phyloP scores from a whole-genome alignment of 345 rosid species.

The Pistacia integerrima region DNA sequence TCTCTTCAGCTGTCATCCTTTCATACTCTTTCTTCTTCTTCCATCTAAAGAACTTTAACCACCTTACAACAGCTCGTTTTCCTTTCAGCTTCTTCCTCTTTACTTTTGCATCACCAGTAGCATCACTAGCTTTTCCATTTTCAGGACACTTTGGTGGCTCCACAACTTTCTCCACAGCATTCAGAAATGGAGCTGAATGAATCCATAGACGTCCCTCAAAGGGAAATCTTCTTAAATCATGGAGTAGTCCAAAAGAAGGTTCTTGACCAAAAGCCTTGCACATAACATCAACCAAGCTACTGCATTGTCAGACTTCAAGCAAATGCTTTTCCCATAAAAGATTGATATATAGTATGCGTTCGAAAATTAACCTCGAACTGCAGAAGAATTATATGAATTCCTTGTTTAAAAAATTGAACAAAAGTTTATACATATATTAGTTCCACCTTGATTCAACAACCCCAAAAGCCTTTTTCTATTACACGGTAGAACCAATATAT shows the following conservation, averaged over 20 bases:
- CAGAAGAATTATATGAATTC: not conserved
- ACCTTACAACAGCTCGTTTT: conserved; percentile 84
- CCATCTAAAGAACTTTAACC: conserved; percentile 89
- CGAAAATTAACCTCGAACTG: not conserved
- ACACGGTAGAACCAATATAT: not conserved
- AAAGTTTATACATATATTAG: not conserved
- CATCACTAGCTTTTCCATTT: conserved; percentile 25
- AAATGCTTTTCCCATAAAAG: conserved; percentile 1
- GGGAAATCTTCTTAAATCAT: conserved; percentile 17
- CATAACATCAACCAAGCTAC: conserved; percentile 56
- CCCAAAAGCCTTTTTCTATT: not conserved
- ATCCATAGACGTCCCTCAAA: conserved; percentile 38
- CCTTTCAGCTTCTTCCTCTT: conserved; percentile 83
- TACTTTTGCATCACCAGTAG: conserved; percentile 35
- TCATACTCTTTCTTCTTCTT: conserved; percentile 90
- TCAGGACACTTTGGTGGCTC: conserved; percentile 30
- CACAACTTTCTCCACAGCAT: conserved; percentile 22
- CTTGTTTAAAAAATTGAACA: not conserved
- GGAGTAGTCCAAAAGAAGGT: conserved; percentile 14
- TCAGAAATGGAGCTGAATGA: conserved; percentile 41
- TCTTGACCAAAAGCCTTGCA: conserved; percentile 61
- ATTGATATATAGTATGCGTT: not conserved
- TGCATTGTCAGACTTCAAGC: conserved; percentile 36
- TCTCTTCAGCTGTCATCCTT: conserved; percentile 91
- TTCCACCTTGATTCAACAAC: not conserved